Evolutionary conservation across 2,329 filamentous ascomycete species (phyloP).

Genomic region (Berkeleyomyces basicola): DNA sequence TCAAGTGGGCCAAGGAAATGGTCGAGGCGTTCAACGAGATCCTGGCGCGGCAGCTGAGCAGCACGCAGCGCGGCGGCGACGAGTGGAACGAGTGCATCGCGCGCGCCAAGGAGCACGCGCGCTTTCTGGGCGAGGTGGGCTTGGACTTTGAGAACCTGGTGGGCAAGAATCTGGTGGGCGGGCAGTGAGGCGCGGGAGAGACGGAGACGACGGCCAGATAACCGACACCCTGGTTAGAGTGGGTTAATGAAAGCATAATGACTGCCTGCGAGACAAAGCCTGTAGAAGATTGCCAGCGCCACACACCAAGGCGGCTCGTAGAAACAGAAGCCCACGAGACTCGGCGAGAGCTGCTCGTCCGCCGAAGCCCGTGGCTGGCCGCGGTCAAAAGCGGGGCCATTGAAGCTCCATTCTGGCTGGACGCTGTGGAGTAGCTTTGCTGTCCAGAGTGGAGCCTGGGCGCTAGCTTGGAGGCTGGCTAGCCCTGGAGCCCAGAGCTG

Average conservation of each 20-base stretch:
- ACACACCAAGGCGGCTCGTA: too few species aligned
- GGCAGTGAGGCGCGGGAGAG: slow-evolving; percentile 14
- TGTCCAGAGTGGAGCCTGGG: too few species aligned
- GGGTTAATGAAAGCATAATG: neutral
- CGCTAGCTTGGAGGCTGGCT: too few species aligned
- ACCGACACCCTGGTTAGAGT: neutral
- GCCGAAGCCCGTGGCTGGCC: too few species aligned
- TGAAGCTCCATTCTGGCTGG: too few species aligned
- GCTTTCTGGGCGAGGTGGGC: slow-evolving; percentile 67
- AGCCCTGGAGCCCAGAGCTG: too few species aligned
- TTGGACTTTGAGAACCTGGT: slow-evolving; percentile 79
- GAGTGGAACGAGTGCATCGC: slow-evolving; percentile 74
- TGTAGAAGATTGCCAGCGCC: too few species aligned
- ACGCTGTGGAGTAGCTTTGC: too few species aligned
- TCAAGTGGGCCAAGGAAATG: slow-evolving; percentile 96
- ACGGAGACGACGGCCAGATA: neutral
- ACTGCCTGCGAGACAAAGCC: too few species aligned
- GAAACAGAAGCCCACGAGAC: too few species aligned
- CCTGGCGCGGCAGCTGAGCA: slow-evolving; percentile 69
- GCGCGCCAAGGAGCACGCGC: slow-evolving; percentile 63
- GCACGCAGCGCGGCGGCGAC: slow-evolving; percentile 57
- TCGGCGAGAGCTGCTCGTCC: too few species aligned
- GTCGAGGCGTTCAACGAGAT: slow-evolving; percentile 81
- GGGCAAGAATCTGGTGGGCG: slow-evolving; percentile 33
- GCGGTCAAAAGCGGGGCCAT: too few species aligned